Conservation (phyloP, 192 early-diverging fungal genomes). For the Mortierella hygrophila region DNA sequence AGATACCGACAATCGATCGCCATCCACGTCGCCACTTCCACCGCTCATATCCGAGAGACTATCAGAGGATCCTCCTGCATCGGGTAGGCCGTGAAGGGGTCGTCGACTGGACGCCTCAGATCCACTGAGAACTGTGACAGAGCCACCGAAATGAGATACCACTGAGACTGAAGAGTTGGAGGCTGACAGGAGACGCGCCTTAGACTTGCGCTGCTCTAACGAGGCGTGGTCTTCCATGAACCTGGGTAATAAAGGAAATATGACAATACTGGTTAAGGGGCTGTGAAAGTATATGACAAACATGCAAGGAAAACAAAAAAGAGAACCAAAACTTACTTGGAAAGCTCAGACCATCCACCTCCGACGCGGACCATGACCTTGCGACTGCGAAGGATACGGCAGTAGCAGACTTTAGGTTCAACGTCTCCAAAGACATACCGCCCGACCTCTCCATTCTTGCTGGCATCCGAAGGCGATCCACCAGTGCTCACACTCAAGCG, state of each 20-base stretch:
- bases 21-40: neutral
- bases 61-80: conserved; percentile 22
- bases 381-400: conserved; percentile 70
- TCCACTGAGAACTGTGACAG: conserved; percentile 23
- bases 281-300: too few relatives aligned
- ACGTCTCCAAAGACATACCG: conserved; percentile 76
- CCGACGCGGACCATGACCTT: conserved; percentile 80
- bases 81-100: neutral
- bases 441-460: conserved; percentile 63
- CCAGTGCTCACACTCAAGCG: conserved; percentile 9
- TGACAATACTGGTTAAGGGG: neutral
- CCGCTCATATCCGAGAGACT: conserved; percentile 44
- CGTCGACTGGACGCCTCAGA: conserved; percentile 6
- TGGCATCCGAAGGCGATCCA: neutral
- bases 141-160: conserved; percentile 30
- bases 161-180: conserved; percentile 43
- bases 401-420: conserved; percentile 73
- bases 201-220: conserved; percentile 45
- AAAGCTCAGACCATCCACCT: conserved; percentile 73
- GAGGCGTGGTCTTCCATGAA: conserved; percentile 56
- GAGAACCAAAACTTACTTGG: conserved; percentile 57
- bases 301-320: neutral
- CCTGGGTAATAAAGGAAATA: conserved; percentile 2
- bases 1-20: neutral
- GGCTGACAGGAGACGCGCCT: conserved; percentile 29